Base-by-base conservation (phyloP, 192 early-diverging fungal species). In the Podila epigama region DNA sequence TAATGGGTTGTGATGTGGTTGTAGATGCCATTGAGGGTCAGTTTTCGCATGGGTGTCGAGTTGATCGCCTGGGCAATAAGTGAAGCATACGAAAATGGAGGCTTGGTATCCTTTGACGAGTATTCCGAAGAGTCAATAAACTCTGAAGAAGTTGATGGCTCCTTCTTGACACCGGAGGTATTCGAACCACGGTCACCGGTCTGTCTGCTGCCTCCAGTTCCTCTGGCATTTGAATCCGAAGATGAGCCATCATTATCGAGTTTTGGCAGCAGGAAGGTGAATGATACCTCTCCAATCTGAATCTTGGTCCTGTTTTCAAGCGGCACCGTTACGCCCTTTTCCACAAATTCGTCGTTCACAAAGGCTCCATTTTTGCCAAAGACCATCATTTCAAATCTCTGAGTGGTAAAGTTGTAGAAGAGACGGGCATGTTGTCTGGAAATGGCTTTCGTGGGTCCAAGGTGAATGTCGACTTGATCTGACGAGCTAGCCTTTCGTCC, bases 351-450 rank as follows among this genome's bases (percentile, higher is more conserved):
- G 51, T 91, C 92, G 73, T 96, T 89, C 10, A 96, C 87, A 66
- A 91, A 86, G n/a, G 90, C 90, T 3, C 95, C 95, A 83, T 97
- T 97, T 66, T 94, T 94, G 8, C 95, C 95, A 65, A 89, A 84
- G 10, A 95, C 90, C 72, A 88, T 85, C 79, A 97, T 71, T 81
- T 97, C 95, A 84, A 95, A 97, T 36, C 86, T 83, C 68, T 91
- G 88, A 18, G 80, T 88, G 40, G 83, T 79, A 75, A 93, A 94
- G 81, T 93, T 97, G 84, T 92, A 97, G 69, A 86, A 85, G 13
- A 97, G 91, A 28, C 88, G 84, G 15, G 93, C 94, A 62, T 97
- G 95, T 66, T 89, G 84, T 11, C 95, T 82, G 6, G 95, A 97
- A 40, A 97, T 91, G 9, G 91, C 86, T 60, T 97, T 95, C 68